Evolutionary conservation across 1,139 yeast species (phyloP).

Genomic region (Taiozyma onychis): DNA sequence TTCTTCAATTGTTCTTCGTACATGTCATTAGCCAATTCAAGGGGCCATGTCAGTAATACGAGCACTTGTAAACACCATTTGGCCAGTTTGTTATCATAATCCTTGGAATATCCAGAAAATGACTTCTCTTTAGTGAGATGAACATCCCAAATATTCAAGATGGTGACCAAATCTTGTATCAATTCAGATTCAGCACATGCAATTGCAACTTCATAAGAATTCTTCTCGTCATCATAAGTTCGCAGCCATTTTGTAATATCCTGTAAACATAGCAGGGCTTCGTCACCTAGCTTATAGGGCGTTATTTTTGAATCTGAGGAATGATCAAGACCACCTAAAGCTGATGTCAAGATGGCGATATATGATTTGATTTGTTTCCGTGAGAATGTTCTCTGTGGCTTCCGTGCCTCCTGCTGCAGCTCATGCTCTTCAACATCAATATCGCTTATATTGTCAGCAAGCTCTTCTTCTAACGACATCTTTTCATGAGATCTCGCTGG

Average conservation of each 20-base stretch:
- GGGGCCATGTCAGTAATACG: constrained; percentile 86
- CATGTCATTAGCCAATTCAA: constrained; percentile 48
- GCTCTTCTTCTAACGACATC: constrained; percentile 11
- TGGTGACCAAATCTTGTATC: constrained; percentile 71
- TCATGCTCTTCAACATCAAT: neutral
- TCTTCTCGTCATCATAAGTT: constrained; percentile 69
- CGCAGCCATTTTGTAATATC: constrained; percentile 87
- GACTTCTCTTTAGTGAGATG: constrained; percentile 25
- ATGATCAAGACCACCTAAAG: constrained; percentile 77
- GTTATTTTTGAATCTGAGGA: constrained; percentile 38
- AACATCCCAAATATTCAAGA: constrained; percentile 71
- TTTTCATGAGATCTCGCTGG: neutral
- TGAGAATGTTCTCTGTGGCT: constrained; percentile 6
- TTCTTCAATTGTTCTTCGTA: constrained; percentile 48
- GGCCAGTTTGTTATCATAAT: constrained; percentile 53
- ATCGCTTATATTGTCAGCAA: constrained; percentile 9
- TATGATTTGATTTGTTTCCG: constrained; percentile 42
- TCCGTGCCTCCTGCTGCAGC: neutral
- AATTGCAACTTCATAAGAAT: constrained; percentile 73
- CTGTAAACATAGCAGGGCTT: constrained; percentile 63
- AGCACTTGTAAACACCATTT: constrained; percentile 70
- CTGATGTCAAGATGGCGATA: constrained; percentile 67
- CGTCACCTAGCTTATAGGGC: constrained; percentile 81
- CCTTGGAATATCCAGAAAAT: constrained; percentile 25
- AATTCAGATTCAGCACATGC: constrained; percentile 83